Evolutionary conservation across 306 rosid genomes (phyloP), one percentile per base, ranked within the genome.

Genomic region (Delonix regia): DNA sequence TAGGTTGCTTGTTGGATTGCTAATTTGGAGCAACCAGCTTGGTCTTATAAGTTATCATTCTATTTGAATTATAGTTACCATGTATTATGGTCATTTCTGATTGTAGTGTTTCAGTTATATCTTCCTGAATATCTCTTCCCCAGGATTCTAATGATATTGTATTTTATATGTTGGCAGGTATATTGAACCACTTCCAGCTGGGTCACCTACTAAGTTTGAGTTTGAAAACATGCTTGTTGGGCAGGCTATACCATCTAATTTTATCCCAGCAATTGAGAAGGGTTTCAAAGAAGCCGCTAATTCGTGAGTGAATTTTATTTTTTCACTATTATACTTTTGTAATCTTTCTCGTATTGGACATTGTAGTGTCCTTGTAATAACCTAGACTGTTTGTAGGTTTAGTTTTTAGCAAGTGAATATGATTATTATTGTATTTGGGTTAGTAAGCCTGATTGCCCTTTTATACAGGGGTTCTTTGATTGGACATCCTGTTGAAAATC

Each of bases 201-300:
- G 91, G 44, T 93, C 96, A 9, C 41, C 88, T 11, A 85, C 94
- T 69, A 93, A 95, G 87, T 93, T 95, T 80, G 98, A 93, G 87
- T 95, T 95, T 77, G 99, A 95, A 75, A 95, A 95, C 90, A 27
- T 87, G 78, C 89, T 95, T 83, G 96, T 93, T 55, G 98, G 99
- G 69, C 99, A 95, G 88, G 99, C 95, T 83, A 81, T 95, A 81
- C 98, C 99, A 39, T 93, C 99, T 60, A 85, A 78, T 86, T 95
- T 95, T 83, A 85, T 95, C 68, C 98, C 99, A 60, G 98, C 98
- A 56, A 95, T 95, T 27, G 99, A 93, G 84, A 95, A 95, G 82
- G 99, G 99, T 84, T 95, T 95, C 80, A 91, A 79, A 82, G 99
- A 95, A 91, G 99, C 98, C 41, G 97, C 98, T 34, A 95, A 95